Evolutionary conservation across 2,329 filamentous ascomycete species (phyloP).

Genomic region (Cryphonectria naterciae): DNA sequence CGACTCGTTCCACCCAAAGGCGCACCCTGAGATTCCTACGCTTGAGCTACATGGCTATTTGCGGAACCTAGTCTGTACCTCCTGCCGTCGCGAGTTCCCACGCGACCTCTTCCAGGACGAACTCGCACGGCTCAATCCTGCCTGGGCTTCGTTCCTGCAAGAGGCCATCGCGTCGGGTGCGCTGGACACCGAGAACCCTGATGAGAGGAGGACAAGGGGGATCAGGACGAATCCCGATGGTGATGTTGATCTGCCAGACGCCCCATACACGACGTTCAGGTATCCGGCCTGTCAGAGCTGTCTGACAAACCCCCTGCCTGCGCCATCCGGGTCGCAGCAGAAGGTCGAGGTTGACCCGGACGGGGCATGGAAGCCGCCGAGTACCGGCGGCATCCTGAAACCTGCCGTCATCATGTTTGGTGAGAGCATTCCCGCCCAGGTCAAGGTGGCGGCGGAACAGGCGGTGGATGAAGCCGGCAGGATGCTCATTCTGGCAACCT

Average conservation of each 20-base stretch:
- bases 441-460: slow-evolving; percentile 77
- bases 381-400: slow-evolving; percentile 81
- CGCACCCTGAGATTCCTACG: slow-evolving; percentile 75
- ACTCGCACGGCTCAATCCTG: slow-evolving; percentile 78
- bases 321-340: slow-evolving; percentile 58
- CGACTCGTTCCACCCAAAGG: slow-evolving; percentile 84
- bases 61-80: slow-evolving; percentile 77
- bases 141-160: slow-evolving; percentile 77
- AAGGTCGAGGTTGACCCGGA: slow-evolving; percentile 74
- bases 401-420: slow-evolving; percentile 97
- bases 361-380: slow-evolving; percentile 72
- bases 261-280: slow-evolving; percentile 85
- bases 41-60: slow-evolving; percentile 93
- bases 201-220: slow-evolving; percentile 68
- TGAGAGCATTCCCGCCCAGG: slow-evolving; percentile 72
- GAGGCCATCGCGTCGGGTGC: slow-evolving; percentile 75
- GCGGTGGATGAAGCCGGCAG: slow-evolving; percentile 77
- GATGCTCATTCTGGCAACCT: slow-evolving; percentile 83
- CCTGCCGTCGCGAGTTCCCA: slow-evolving; percentile 73
- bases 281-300: slow-evolving; percentile 90
- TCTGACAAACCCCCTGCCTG: slow-evolving; percentile 62
- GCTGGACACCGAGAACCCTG: slow-evolving; percentile 75
- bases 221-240: slow-evolving; percentile 91
- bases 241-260: slow-evolving; percentile 86
- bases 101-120: slow-evolving; percentile 76